Evolutionary conservation across 2,329 filamentous ascomycete species (phyloP), one percentile per base, ranked within the genome.

Genomic region (Fusarium irregulare): DNA sequence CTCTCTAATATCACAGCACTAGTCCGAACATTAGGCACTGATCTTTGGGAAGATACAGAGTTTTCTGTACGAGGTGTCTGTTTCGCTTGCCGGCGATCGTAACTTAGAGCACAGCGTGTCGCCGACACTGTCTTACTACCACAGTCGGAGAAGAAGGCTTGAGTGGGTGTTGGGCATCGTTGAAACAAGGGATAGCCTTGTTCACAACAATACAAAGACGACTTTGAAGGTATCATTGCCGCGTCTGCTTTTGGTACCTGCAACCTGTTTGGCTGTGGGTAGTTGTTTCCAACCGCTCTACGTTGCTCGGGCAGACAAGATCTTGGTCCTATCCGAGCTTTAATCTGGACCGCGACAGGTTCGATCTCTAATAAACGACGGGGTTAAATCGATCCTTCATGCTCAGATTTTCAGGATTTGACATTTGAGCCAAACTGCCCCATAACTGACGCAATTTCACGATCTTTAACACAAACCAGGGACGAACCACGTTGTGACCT

Each of bases 121-220:
- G 61, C 63, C 61, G 63, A 68, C 53, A 56, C 65, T 63, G 71
- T 67, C 61, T 61, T 46, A 65, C 64, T 50, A 65, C 69, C 53
- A 30, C 40, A 67, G 30, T 53, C 57, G 49, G 53, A 55, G 60
- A 60, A 64, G 54, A 64, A 66, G 56, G 59, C 51, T 60, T 58
- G 58, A 57, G 64, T 59, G 61, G 54, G 34, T 55, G 57, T 75
- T 75, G 72, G 73, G 73, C 73, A 75, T 73, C 73, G 64, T 68
- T 59, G 55, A 59, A 68, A 63, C 73, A 75, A 71, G 73, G 73
- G 68, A 73, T 64, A 75, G 73, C 73, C 73, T 75, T 75, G 73
- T 73, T 73, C 42, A 40, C 42, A 50, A 59, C 57, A 66, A 63
- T 64, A 65, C 72, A 71, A 40, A 61, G 28, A 62, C 60, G 57